These are phyloP conservation scores for Cercophora sp. DNA, from an alignment of 495 filamentous ascomycete species.

Conservation along the genomic window DNA sequence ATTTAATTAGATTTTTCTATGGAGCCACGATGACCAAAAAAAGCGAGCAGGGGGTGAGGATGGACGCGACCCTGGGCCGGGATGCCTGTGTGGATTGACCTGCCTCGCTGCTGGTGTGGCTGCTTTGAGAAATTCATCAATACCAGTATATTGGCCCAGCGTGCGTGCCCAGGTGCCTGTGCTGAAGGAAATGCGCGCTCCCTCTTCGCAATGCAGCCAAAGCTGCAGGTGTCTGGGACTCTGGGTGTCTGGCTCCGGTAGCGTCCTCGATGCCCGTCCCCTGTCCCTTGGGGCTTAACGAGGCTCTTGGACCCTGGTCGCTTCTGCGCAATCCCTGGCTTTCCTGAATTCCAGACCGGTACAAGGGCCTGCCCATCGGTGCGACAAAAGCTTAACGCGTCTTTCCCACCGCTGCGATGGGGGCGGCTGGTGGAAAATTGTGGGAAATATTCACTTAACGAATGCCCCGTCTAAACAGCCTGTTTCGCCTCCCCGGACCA, in stretches of 20 bases:
- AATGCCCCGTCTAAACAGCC: constrained; percentile 21
- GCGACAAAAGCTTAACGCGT: constrained; percentile 9
- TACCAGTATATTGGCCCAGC: constrained; percentile 24
- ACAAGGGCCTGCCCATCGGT: constrained; percentile 8
- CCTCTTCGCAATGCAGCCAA: constrained; percentile 21
- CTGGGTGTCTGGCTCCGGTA: constrained; percentile 6
- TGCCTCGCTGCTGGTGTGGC: constrained; percentile 28
- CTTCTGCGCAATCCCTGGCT: constrained; percentile 24
- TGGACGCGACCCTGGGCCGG: constrained; percentile 38
- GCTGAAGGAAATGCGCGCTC: constrained; percentile 24
- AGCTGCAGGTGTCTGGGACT: constrained; percentile 7
- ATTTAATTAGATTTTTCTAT: constrained; percentile 44
- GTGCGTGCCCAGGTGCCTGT: constrained; percentile 18
- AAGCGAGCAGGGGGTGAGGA: constrained; percentile 29
- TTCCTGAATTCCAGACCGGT: constrained; percentile 20
- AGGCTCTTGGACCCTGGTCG: constrained; percentile 19
- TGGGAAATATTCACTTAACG: constrained; percentile 10
- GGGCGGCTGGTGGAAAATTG: not conserved
- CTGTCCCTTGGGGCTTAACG: constrained; percentile 19
- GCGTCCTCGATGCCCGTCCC: constrained; percentile 9
- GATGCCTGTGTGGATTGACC: constrained; percentile 33
- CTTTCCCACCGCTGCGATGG: not conserved
- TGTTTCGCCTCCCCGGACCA: constrained; percentile 23
- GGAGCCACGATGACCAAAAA: constrained; percentile 37
- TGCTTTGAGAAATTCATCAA: constrained; percentile 30